A percentile compares a stretch with the other conserved stretches of the same genome.
These are phyloP conservation scores for Venturia aucupariae DNA, from an alignment of 2,329 filamentous ascomycete species.

Conservation along the genomic window DNA sequence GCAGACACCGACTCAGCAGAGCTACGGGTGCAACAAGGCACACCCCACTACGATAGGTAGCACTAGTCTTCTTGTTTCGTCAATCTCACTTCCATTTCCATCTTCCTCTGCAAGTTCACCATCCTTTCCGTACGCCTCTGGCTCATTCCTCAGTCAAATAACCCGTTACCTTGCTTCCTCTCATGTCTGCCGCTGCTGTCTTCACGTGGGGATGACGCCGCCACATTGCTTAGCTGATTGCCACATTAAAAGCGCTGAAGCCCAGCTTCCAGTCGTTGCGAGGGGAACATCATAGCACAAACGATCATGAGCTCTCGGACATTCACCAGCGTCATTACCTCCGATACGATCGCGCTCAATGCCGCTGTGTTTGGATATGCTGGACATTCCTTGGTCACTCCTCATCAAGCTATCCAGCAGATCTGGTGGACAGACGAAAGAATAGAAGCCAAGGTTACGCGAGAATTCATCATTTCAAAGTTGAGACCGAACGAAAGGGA, in stretches of 20 bases:
- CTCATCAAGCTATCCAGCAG: conserved; percentile 39
- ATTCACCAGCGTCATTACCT: conserved; percentile 32
- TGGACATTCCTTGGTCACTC: conserved; percentile 41
- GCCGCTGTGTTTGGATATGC: conserved; percentile 42
- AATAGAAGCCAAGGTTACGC: conserved; percentile 61
- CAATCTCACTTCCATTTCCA: neutral
- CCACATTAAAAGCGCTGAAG: conserved; percentile 8
- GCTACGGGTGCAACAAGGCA: conserved; percentile 6
- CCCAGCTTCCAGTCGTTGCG: neutral
- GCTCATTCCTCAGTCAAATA: neutral
- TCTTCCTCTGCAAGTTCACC: neutral
- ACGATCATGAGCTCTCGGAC: conserved; percentile 21
- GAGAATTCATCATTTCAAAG: conserved; percentile 56
- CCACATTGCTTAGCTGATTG: neutral
- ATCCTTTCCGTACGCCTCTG: neutral
- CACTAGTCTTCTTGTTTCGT: neutral
- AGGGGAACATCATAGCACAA: neutral
- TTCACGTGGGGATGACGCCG: neutral
- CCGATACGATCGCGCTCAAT: conserved; percentile 38
- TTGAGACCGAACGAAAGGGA: conserved; percentile 54
- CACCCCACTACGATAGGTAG: neutral
- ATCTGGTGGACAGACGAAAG: conserved; percentile 64
- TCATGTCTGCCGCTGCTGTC: neutral
- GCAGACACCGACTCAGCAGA: conserved; percentile 3
- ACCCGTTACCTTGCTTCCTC: neutral